phyloP scores from a whole-genome alignment of 2,329 filamentous ascomycete species.

The Capronia americana region DNA sequence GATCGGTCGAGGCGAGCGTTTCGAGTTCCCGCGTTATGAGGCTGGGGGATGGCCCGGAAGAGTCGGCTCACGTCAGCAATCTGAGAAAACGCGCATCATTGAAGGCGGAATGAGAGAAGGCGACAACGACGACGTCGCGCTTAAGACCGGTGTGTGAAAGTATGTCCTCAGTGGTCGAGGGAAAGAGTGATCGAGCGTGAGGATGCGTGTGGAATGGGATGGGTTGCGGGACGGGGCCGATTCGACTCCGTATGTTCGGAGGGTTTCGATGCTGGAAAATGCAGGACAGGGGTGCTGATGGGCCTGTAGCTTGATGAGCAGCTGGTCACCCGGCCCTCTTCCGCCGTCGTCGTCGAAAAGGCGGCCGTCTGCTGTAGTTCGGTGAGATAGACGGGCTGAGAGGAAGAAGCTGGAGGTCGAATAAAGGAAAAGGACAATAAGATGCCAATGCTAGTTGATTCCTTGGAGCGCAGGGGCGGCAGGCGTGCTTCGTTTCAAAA shows the following conservation, averaged over 20 bases:
- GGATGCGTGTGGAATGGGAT: not conserved
- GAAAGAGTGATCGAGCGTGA: constrained; percentile 5
- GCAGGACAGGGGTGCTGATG: constrained; percentile 3
- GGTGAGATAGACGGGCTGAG: not conserved
- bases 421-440: not conserved
- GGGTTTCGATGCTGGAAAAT: constrained; percentile 5
- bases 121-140: constrained; percentile 25
- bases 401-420: not conserved
- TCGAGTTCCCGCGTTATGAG: constrained; percentile 20
- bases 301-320: not conserved
- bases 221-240: not conserved
- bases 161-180: constrained; percentile 6
- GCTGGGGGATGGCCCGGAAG: constrained; percentile 32
- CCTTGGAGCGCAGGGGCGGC: constrained; percentile 6
- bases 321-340: not conserved
- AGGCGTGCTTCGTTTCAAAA: constrained; percentile 9
- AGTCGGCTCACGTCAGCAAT: constrained; percentile 39
- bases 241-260: not conserved
- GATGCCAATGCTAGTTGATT: not conserved
- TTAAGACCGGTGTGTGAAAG: not conserved
- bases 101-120: constrained; percentile 16
- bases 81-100: constrained; percentile 31
- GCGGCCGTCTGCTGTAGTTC: not conserved
- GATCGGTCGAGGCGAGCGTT: constrained; percentile 6
- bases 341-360: not conserved